Conservation (phyloP, 1,284 basidiomycete genomes). For the Meripilus lineatus region DNA sequence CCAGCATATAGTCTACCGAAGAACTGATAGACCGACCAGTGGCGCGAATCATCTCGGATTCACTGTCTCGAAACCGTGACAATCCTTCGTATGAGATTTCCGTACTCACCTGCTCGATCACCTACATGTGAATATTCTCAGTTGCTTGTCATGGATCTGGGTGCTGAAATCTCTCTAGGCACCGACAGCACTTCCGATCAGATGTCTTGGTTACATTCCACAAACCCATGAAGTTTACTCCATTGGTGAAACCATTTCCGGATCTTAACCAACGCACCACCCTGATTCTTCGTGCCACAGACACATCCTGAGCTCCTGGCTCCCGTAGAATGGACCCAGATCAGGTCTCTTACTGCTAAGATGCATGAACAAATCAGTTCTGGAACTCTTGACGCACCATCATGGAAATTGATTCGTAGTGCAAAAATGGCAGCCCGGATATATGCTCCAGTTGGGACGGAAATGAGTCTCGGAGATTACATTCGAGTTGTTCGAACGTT, state of each 20-base stretch:
- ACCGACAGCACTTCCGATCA: slow-evolving; percentile 75
- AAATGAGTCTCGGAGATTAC: slow-evolving; percentile 76
- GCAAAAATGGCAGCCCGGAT: slow-evolving; percentile 74
- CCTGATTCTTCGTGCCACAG: slow-evolving; percentile 29
- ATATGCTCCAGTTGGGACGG: slow-evolving; percentile 79
- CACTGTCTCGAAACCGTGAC: slow-evolving; percentile 64
- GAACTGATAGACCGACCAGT: no score
- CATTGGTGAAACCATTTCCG: slow-evolving; percentile 39
- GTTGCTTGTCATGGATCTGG: background rate
- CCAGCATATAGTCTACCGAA: slow-evolving; percentile 4
- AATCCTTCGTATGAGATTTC: slow-evolving; percentile 68
- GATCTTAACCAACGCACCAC: slow-evolving; percentile 2
- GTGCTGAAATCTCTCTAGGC: slow-evolving; percentile 26
- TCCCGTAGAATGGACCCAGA: slow-evolving; percentile 55
- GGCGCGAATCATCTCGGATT: slow-evolving; percentile 74
- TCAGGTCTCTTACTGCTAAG: slow-evolving; percentile 57
- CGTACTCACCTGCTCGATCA: slow-evolving; percentile 75
- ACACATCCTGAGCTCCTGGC: slow-evolving; percentile 65
- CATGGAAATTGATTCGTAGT: slow-evolving; percentile 71
- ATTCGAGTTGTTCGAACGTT: slow-evolving; percentile 72
- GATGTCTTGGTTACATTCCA: slow-evolving; percentile 85
- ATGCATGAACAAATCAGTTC: slow-evolving; percentile 67
- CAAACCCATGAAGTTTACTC: slow-evolving; percentile 61
- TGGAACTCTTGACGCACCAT: slow-evolving; percentile 77
- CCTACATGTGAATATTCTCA: slow-evolving; percentile 58